These are phyloP conservation scores for Trapa bicornis DNA, from an alignment of 345 rosid species.

Conservation along the genomic window DNA sequence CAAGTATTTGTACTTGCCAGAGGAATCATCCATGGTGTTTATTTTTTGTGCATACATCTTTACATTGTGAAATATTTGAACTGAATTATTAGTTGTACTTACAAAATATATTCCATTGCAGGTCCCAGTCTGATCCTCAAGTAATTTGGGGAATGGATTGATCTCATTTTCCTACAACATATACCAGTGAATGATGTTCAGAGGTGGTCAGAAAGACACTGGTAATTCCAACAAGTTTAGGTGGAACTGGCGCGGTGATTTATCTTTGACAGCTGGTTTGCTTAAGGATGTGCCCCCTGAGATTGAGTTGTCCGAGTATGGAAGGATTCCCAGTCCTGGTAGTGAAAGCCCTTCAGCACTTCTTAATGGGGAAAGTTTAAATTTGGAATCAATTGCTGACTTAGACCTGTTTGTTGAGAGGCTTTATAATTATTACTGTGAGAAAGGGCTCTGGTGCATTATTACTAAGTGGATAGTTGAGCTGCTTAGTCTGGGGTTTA, in stretches of 20 bases:
- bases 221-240: slow-evolving; percentile 49
- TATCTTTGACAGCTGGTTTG: slow-evolving; percentile 66
- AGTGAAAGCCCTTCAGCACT: slow-evolving; percentile 96
- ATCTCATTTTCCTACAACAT: slow-evolving; percentile 39
- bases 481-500: slow-evolving; percentile 79
- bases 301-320: slow-evolving; percentile 75
- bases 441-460: slow-evolving; percentile 94
- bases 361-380: slow-evolving; percentile 85
- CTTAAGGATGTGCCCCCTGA: slow-evolving; percentile 70
- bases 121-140: slow-evolving; percentile 1
- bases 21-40: background rate
- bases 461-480: slow-evolving; percentile 92
- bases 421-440: slow-evolving; percentile 84
- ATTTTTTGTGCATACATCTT: background rate
- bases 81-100: background rate
- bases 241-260: slow-evolving; percentile 59
- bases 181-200: slow-evolving; percentile 70
- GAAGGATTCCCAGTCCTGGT: slow-evolving; percentile 82
- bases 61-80: background rate
- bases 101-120: background rate
- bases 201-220: slow-evolving; percentile 42
- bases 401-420: slow-evolving; percentile 89
- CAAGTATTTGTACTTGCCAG: background rate
- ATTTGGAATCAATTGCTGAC: slow-evolving; percentile 69
- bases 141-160: slow-evolving; percentile 71